Evolutionary conservation across 805 yeast species (phyloP).

Genomic region (Yarrowia sp.): DNA sequence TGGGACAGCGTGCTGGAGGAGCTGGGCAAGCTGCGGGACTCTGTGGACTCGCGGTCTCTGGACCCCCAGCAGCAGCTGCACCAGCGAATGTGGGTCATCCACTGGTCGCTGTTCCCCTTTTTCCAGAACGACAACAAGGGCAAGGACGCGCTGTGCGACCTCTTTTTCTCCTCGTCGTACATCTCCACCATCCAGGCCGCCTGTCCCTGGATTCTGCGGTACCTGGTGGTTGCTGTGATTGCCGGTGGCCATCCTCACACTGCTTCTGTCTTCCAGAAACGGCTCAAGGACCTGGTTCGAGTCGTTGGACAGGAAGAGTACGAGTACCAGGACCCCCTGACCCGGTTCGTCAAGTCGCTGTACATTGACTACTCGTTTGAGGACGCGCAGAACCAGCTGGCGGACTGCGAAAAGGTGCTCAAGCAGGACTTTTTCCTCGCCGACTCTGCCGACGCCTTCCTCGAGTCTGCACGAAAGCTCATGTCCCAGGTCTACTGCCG

Average conservation of each 20-base stretch:
- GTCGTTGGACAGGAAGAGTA: conserved; percentile 59
- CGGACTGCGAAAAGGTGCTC: conserved; percentile 47
- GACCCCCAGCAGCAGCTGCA: conserved; percentile 58
- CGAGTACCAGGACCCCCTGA: conserved; percentile 64
- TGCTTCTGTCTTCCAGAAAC: conserved; percentile 46
- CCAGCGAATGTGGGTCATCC: conserved; percentile 64
- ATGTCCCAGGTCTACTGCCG: conserved; percentile 53
- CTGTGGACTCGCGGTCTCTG: conserved; percentile 53
- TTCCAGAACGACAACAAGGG: conserved; percentile 51
- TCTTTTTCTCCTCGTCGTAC: conserved; percentile 57
- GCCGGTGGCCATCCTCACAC: conserved; percentile 35
- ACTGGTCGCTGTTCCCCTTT: conserved; percentile 64
- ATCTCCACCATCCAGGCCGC: conserved; percentile 66
- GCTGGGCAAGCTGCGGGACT: conserved; percentile 52
- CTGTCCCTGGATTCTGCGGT: conserved; percentile 68
- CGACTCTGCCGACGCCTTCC: conserved; percentile 42
- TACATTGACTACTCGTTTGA: conserved; percentile 60
- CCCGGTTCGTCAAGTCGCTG: conserved; percentile 52
- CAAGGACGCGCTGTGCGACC: conserved; percentile 51
- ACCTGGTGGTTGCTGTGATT: conserved; percentile 58
- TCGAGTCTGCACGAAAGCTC: conserved; percentile 48
- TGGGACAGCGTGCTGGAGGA: conserved; percentile 55
- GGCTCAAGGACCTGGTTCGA: conserved; percentile 55
- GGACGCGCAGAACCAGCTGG: conserved; percentile 48
- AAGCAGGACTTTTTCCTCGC: conserved; percentile 57